A percentile compares a stretch with the other conserved stretches of the same genome.
Evolutionary conservation across 139 green algal genomes (phyloP).

Genomic region (Closterium sp.): DNA sequence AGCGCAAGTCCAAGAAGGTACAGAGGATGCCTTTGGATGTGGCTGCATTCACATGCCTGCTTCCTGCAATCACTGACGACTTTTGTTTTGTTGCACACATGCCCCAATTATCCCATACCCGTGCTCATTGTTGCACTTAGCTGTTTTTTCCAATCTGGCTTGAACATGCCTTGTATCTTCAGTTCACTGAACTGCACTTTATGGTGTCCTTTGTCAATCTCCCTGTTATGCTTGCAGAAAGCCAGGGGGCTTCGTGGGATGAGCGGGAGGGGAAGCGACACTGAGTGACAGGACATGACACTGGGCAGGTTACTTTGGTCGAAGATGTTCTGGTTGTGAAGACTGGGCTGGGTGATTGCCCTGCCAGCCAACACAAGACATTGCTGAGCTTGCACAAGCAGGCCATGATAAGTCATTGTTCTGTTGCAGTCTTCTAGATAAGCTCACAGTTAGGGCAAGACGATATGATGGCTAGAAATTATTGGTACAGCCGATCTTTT

Average conservation of each 20-base stretch:
- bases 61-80: background rate
- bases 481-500: no score
- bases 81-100: no score
- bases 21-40: background rate
- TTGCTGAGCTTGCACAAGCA: background rate
- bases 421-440: no score
- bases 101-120: no score
- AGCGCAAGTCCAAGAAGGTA: slow-evolving; percentile 10
- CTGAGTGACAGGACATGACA: background rate
- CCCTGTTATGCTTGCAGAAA: background rate
- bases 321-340: no score
- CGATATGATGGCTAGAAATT: no score
- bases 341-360: no score
- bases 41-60: background rate
- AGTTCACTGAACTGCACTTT: background rate
- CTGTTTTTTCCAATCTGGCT: no score
- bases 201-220: background rate
- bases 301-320: no score
- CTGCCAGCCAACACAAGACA: background rate
- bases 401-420: background rate
- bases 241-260: background rate
- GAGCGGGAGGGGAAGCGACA: background rate
- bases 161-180: no score
- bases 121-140: no score
- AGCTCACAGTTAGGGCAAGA: no score